Evolutionary conservation across 2,329 filamentous ascomycete genomes (phyloP).

Genomic region (Diaporthe sp.): DNA sequence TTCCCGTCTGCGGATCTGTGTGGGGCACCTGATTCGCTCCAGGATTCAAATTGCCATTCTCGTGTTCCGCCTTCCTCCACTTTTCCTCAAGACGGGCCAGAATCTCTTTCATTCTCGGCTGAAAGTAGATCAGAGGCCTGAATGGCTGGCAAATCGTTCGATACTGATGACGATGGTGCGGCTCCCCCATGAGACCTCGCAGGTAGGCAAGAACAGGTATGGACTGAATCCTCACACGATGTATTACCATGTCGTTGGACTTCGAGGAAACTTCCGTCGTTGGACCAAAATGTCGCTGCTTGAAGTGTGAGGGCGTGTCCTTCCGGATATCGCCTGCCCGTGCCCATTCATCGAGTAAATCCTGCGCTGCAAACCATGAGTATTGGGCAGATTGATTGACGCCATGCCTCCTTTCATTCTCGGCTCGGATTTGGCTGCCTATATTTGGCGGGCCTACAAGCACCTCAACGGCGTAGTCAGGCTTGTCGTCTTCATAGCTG

Average conservation of each 20-base stretch:
- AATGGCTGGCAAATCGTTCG: not conserved
- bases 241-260: not conserved
- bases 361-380: not conserved
- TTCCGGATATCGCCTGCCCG: not conserved
- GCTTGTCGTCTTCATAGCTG: not conserved
- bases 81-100: not conserved
- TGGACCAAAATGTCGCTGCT: not conserved
- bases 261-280: not conserved
- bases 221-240: conserved; percentile 10
- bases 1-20: not conserved
- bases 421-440: not conserved
- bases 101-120: conserved; percentile 11
- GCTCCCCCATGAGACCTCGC: not conserved
- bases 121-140: conserved; percentile 1
- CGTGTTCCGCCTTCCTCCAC: not conserved
- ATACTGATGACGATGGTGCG: too few species aligned
- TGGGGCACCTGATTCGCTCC: not conserved
- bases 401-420: not conserved
- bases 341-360: not conserved
- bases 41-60: not conserved
- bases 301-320: not conserved
- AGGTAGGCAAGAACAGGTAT: conserved; percentile 2
- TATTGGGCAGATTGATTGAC: not conserved
- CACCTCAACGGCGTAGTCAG: not conserved
- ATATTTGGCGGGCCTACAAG: conserved; percentile 9